Conservation (phyloP, 352 stramenopile genomes). For the Thraustotheca clavata region DNA sequence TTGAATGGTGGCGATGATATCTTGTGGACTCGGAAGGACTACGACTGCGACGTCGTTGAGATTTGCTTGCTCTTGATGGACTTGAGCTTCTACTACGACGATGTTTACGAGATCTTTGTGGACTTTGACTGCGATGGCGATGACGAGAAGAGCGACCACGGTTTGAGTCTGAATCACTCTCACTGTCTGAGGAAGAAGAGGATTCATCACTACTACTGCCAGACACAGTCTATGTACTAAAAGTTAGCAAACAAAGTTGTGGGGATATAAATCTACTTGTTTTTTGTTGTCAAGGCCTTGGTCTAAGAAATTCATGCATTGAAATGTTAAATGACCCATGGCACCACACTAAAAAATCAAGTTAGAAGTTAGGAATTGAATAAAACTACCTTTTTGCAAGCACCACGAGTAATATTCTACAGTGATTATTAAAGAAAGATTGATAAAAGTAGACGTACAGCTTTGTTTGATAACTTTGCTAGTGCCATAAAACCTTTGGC, state of each 20-base stretch:
- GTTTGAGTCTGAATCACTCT: neutral
- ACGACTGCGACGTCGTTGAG: constrained; percentile 24
- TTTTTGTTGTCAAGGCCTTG: constrained; percentile 4
- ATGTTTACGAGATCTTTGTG: too few relatives aligned
- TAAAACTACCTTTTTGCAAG: constrained; percentile 68
- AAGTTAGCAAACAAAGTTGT: neutral
- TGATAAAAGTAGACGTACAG: constrained; percentile 32
- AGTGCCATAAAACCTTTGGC: constrained; percentile 91
- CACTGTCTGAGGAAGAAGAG: neutral
- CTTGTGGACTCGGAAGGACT: too few relatives aligned
- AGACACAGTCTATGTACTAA: neutral
- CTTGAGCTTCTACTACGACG: too few relatives aligned
- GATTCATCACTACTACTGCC: neutral
- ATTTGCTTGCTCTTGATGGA: constrained; percentile 18
- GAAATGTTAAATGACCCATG: constrained; percentile 88
- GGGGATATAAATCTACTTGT: neutral
- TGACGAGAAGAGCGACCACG: constrained; percentile 9
- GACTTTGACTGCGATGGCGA: constrained; percentile 30
- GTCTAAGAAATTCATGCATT: constrained; percentile 69
- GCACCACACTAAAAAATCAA: constrained; percentile 59
- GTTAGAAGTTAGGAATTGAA: neutral
- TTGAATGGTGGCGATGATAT: too few relatives aligned
- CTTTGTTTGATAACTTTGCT: constrained; percentile 91
- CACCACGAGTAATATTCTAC: constrained; percentile 64
- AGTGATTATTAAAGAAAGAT: constrained; percentile 11